phyloP scores from a whole-genome alignment of 306 rosid species.

The Quercus robur region DNA sequence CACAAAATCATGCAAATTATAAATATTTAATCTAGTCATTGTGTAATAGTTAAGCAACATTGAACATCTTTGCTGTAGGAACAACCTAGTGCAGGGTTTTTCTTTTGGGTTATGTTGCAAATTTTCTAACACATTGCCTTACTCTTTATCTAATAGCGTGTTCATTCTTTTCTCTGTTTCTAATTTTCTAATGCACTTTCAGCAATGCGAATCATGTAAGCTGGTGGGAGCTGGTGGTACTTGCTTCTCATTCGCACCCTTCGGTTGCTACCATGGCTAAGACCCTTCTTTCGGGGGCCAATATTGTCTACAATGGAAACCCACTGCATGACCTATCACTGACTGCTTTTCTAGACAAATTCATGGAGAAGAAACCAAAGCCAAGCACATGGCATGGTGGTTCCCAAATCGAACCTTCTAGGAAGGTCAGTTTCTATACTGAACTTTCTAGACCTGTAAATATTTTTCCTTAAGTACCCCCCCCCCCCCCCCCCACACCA shows the following conservation, averaged over 20 bases:
- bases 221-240: constrained; percentile 92
- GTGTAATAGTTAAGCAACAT: neutral
- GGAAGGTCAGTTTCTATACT: constrained; percentile 52
- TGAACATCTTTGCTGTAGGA: neutral
- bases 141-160: neutral
- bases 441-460: neutral
- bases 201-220: constrained; percentile 88
- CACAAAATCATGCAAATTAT: neutral
- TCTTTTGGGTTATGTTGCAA: neutral
- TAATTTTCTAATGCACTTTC: constrained; percentile 12
- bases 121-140: neutral
- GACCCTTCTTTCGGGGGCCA: constrained; percentile 87
- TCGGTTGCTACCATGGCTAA: constrained; percentile 90
- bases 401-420: constrained; percentile 92
- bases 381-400: constrained; percentile 89
- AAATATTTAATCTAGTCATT: neutral
- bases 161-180: neutral
- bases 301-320: constrained; percentile 86
- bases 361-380: constrained; percentile 96
- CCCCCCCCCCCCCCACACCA: too few relatives aligned
- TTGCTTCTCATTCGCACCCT: constrained; percentile 90
- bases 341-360: constrained; percentile 88
- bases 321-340: constrained; percentile 75
- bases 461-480: neutral
- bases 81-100: neutral